A percentile compares a stretch with the other conserved stretches of the same genome.
Conservation (phyloP, 371 early-diverging fungal species). For the Basidiobolus meristosporus region DNA sequence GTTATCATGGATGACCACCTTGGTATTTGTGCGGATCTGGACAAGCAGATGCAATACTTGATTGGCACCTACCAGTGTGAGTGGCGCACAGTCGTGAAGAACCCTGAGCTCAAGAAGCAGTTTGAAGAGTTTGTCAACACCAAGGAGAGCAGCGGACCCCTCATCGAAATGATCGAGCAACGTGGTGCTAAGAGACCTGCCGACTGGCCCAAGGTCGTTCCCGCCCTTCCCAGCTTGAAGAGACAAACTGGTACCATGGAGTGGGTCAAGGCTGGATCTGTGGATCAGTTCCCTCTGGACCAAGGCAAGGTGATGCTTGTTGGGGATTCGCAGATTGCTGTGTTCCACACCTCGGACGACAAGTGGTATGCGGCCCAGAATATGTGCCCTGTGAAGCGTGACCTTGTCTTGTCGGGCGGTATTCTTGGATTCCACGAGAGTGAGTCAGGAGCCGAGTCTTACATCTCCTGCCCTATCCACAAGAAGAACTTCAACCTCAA, state of each 20-base stretch:
- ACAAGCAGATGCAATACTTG: slow-evolving; percentile 31
- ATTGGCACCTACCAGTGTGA: slow-evolving; percentile 34
- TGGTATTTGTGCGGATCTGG: slow-evolving; percentile 31
- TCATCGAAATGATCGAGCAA: too few species aligned
- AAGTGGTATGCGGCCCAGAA: slow-evolving; percentile 48
- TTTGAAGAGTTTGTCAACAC: slow-evolving; percentile 42
- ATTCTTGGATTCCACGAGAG: slow-evolving; percentile 21
- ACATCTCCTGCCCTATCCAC: slow-evolving; percentile 43
- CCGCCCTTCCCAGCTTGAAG: slow-evolving; percentile 5
- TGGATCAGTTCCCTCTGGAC: slow-evolving; percentile 18
- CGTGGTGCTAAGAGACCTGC: slow-evolving; percentile 38
- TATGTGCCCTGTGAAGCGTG: slow-evolving; percentile 53
- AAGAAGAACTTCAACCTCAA: slow-evolving; percentile 41
- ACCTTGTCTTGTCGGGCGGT: slow-evolving; percentile 37
- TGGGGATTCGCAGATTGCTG: slow-evolving; percentile 37
- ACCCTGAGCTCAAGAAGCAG: slow-evolving; percentile 21
- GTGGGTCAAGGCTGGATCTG: slow-evolving; percentile 11
- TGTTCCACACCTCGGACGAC: slow-evolving; percentile 18
- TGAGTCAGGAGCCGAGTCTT: slow-evolving; percentile 3
- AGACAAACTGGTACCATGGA: slow-evolving; percentile 4
- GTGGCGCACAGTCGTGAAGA: slow-evolving; percentile 37
- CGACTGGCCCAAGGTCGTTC: slow-evolving; percentile 30
- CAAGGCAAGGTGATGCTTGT: slow-evolving; percentile 25
- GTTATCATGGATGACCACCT: slow-evolving; percentile 44
- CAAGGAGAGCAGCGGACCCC: slow-evolving; percentile 20